Base-by-base conservation (phyloP, 2,329 filamentous ascomycete genomes). In the Rutstroemia sp. region DNA sequence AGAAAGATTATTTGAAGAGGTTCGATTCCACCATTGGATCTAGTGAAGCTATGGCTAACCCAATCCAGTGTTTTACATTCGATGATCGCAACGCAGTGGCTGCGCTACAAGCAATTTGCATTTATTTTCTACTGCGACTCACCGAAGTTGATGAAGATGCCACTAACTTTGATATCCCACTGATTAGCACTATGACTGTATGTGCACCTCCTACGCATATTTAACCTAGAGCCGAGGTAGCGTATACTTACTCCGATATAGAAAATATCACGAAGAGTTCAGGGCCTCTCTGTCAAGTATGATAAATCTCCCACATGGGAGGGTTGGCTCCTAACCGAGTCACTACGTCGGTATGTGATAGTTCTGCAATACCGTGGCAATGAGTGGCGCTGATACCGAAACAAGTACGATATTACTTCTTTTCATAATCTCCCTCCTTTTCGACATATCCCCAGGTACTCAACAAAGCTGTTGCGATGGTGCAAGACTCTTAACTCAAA, bases 101-200 rank as follows among this genome's bases (percentile, higher is more conserved):
- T 51, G 61, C 62, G 21, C 52, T 62, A 18, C 62, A 64, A 44
- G 59, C 61, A 12, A 58, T 63, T 3, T 50, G 55, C 0, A 27
- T 64, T 1, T 64, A 64, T 42, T 48, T 61, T 14, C 51, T 64
- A 19, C 48, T 64, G 12, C 54, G 59, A 5, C 16, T 63, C 4
- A 58, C 56, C 6, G 62, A 64, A 52, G 44, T 55, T 10, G 51
- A 60, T 41, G 51, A 59, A 10, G 52, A 56, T 6, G 61, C 51
- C 3, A 60, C 56, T 2, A 44, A 56, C 48, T 63, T 59, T 44
- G 62, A 63, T 46, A 30, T 60, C 12, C 51, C 39, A 18, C 25
- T 63, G 25, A 60, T 64, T 19, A 4, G 46, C 12, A 61, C 61
- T 1, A 60, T 63, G 59, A 41, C 60, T 4, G 61, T 62, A 54